Evolutionary conservation across 2,329 filamentous ascomycete species (phyloP), one percentile per base, ranked within the genome.

Genomic region (Teratosphaeria gauchensis): DNA sequence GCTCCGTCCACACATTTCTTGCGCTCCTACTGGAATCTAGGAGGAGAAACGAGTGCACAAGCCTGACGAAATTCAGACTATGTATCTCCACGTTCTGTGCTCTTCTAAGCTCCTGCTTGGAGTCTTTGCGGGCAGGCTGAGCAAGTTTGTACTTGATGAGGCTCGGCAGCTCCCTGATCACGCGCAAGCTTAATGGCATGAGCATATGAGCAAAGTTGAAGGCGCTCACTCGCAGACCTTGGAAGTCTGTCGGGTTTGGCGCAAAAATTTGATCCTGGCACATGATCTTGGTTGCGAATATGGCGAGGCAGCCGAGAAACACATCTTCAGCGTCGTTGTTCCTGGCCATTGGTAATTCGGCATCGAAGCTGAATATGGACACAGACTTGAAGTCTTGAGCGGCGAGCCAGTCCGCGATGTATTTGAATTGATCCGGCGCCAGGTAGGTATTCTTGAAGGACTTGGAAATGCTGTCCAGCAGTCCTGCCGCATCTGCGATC

Each of bases 131-230:
- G 24, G 52, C 24, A 28, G 52, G 28, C 24, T 53, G 52, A 31
- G 28, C 32, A 30, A 62, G 31, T 48, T 56, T 54, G 51, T 60
- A 58, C 24, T 58, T 59, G 31, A 53, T 58, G 5, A 58, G 56
- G 35, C 51, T 31, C 19, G 60, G 60, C n/a, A 60, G 32, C 9
- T 58, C 32, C 19, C 31, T 48, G 16, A 60, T 55, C 16, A 58
- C 28, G 16, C 58, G 60, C n/a, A 56, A 48, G 56, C 32, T 52
- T 8, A 62, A 48, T 21, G 16, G 19, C 52, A 56, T 52, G 8
- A 62, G 53, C 21, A 46, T 55, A 14, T 33, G n/a, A 21, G 51
- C 24, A 51, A 59, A 56, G 19, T 53, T 16, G 19, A 48, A 48
- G 42, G 16, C 46, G 31, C 16, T 21, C n/a, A 52, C 1, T 19